Evolutionary conservation across 305 asterid genomes (phyloP), one percentile per base, ranked within the genome.

Genomic region (Fraxinus velutina): DNA sequence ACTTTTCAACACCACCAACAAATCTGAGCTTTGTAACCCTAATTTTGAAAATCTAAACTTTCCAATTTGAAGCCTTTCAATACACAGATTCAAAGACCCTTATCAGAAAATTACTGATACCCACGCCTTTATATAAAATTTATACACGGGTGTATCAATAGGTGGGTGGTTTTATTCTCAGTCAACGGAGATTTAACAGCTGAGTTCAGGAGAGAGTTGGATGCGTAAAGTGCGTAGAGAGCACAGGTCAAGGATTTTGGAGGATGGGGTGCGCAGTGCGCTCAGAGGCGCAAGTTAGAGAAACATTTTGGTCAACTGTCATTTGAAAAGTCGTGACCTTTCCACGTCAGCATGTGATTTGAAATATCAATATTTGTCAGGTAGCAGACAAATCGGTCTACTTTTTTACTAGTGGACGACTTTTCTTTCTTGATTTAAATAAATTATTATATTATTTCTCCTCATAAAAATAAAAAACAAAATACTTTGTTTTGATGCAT

Each of bases 141-240:
- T 8, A 62, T 62, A 8, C 10, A 22, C 72, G n/a, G 5, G 6
- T 3, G 72, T 7, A 62, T 55, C 10, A 6, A 62, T 22, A 8
- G 72, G 72, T 62, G 13, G 6, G 72, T 62, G 72, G 6, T 62
- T 22, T 22, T 50, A 76, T 6, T 52, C 80, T 21, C 79, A 90
- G 97, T 90, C 94, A 92, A 92, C 93, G 89, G 86, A 80, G 82
- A 77, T 64, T 73, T 74, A 80, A 86, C 87, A 19, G 72, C 30
- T 22, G 72, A 1, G 72, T 22, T 62, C 10, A 19, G 85, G 32
- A 84, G 80, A 80, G 83, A 88, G 84, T 85, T 83, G 89, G 82
- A 89, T 88, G 88, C 94, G 94, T 90, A 89, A 90, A 73, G 86
- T 89, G 91, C 91, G 90, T 84, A 82, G 77, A 64, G 89, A 86